Evolutionary conservation across 805 yeast species (phyloP), one percentile per base, ranked within the genome.

Genomic region (Candida jianshihensis): DNA sequence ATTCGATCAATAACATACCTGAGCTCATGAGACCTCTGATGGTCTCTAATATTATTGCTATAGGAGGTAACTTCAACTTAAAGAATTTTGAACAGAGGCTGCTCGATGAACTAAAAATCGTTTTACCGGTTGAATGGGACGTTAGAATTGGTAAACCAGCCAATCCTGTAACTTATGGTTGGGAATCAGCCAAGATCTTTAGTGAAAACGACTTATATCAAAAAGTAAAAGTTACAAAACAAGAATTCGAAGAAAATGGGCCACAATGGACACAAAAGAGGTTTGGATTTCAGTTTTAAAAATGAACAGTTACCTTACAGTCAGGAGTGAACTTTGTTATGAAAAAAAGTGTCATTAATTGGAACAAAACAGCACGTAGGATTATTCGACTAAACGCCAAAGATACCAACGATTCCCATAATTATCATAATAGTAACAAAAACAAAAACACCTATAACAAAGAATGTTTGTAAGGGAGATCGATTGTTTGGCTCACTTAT

Each of bases 171-270:
- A 62, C 70, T 8, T 68, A 66, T 40, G 74, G 79, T 0, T 81
- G 86, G 82, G 56, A 64, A 30, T 73, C 82, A 9, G 86, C 81
- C 35, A 38, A 50, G 9, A 57, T 55, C 3, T 62, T 68, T 3
- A 43, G 53, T 28, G 44, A 50, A 29, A 55, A 33, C 7, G 64
- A 54, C 3, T 35, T 54, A 26, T 64, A 70, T 38, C 60, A 64
- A 15, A 66, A 72, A 26, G 71, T 80, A 14, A 67, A 77, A 37
- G 77, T 92, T 6, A 71, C 94, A 0, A 74, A 79, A 41, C 75
- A 77, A 38, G 97, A 92, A 34, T 92, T 88, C 50, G 69, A 74
- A 44, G 98, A 92, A 57, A 81, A 85, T 52, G 98, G 98, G 0
- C 41, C 54, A 1, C 68, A 64, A 17, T 66, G 71, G 70, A 51